Conservation (phyloP, 2,329 filamentous ascomycete species). For the Sporothrix euskadiensis region DNA sequence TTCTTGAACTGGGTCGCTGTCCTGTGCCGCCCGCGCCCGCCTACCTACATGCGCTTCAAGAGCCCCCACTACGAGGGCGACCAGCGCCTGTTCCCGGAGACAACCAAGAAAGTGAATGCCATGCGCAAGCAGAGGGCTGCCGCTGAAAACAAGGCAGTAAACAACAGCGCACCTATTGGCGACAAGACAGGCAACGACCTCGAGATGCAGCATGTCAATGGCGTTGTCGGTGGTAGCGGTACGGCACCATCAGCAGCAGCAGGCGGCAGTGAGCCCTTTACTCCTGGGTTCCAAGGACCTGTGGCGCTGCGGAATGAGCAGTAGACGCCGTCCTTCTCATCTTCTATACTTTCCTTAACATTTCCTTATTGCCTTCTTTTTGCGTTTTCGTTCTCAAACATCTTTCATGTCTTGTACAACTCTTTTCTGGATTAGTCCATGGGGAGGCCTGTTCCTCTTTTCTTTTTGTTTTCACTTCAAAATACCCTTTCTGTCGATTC, state of each 20-base stretch:
- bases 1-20: slow-evolving; percentile 80
- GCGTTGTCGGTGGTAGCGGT: neutral
- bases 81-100: slow-evolving; percentile 67
- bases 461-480: slow-evolving; percentile 7
- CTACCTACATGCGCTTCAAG: slow-evolving; percentile 90
- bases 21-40: slow-evolving; percentile 77
- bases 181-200: slow-evolving; percentile 50
- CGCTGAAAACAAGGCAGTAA: slow-evolving; percentile 31
- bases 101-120: slow-evolving; percentile 40
- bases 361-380: neutral
- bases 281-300: slow-evolving; percentile 26
- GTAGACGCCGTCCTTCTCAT: neutral
- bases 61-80: slow-evolving; percentile 73
- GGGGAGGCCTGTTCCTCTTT: neutral
- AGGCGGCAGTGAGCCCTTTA: neutral
- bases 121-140: neutral
- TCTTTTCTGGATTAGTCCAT: neutral
- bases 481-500: slow-evolving; percentile 26
- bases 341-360: neutral
- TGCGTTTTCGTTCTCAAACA: neutral
- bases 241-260: neutral
- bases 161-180: slow-evolving; percentile 45
- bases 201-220: slow-evolving; percentile 68
- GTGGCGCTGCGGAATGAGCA: slow-evolving; percentile 9
- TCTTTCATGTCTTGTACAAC: neutral